Evolutionary conservation across 1,284 basidiomycete genomes (phyloP), one percentile per base, ranked within the genome.

Genomic region (Moesziomyces sp.): DNA sequence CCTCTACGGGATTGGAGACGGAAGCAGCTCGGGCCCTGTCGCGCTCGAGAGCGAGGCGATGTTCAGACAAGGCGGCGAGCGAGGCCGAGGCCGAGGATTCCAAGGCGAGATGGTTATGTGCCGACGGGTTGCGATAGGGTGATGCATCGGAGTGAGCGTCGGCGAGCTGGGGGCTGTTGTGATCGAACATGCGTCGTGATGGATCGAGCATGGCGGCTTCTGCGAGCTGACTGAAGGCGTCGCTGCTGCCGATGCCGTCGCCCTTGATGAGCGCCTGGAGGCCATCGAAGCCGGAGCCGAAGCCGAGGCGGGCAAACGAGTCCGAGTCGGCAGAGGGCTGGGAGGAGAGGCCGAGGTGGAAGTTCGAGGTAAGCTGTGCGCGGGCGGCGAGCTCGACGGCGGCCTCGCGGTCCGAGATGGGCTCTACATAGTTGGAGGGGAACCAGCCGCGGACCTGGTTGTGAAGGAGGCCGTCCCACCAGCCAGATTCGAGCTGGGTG

Each of bases 391-490:
- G 62, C 51, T 79, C 67, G 46, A 48, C 35, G 44, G 77, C 67
- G 9, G 78, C 83, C 81, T 94, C 93, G 72, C 91, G 89, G 72
- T 93, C 91, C 28, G 90, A 87, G 66, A 97, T 90, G 65, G 90
- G 85, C 49, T 88, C 87, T 47, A 97, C 94, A 86, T 96, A 97
- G 86, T 98, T 99, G 74, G 92, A 94, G 14, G 96, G 96, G 85
- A 99, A 97, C 96, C 96, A 98, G 47, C 96, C 96, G 53, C 96
- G 71, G 9, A 75, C 68, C 18, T 79, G 63, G 8, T 81, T 76
- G 52, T 91, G 90, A 35, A 97, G 87, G 66, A 98, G 87, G 9
- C 97, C 96, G 85, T 99, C 97, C 96, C 96, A 99, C 96, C 96
- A 99, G 18, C 96, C 96, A 5, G 91, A 93, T 50, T 93, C 92